These are phyloP conservation scores for Yamadazyma atmosphaerica DNA, from an alignment of 1,139 yeast species.

Conservation along the genomic window DNA sequence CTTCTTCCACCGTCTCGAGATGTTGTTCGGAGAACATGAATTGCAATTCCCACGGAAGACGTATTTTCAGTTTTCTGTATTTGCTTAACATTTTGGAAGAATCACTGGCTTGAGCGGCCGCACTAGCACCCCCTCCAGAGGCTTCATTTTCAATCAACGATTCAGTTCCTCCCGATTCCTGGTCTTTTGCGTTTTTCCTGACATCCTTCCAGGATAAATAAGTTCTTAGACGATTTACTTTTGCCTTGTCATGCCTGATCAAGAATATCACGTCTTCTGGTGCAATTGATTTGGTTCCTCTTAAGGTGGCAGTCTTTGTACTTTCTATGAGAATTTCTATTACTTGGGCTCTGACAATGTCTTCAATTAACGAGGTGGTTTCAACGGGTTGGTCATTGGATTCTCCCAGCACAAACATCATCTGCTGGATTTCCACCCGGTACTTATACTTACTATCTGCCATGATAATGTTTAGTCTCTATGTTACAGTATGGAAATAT, in stretches of 20 bases:
- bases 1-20: slow-evolving; percentile 74
- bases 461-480: slow-evolving; percentile 9
- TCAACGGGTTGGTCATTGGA: slow-evolving; percentile 91
- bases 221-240: slow-evolving; percentile 86
- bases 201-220: slow-evolving; percentile 97
- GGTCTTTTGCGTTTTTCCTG: slow-evolving; percentile 94
- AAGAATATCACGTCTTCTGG: slow-evolving; percentile 93
- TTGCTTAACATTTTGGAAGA: slow-evolving; percentile 58
- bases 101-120: slow-evolving; percentile 33
- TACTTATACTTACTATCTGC: slow-evolving; percentile 64
- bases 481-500: background rate
- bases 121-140: slow-evolving; percentile 31
- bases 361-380: slow-evolving; percentile 89
- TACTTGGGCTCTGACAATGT: slow-evolving; percentile 93
- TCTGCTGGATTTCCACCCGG: slow-evolving; percentile 86
- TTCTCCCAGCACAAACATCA: slow-evolving; percentile 99
- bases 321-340: slow-evolving; percentile 84
- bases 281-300: slow-evolving; percentile 84
- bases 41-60: slow-evolving; percentile 94
- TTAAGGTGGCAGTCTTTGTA: slow-evolving; percentile 68
- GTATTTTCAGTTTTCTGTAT: slow-evolving; percentile 74
- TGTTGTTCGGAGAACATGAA: slow-evolving; percentile 94
- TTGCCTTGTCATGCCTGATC: slow-evolving; percentile 91
- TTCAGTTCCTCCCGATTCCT: slow-evolving; percentile 81
- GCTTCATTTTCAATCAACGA: slow-evolving; percentile 43